phyloP scores from a whole-genome alignment of 345 rosid genomes.

The Rubroshorea leprosula region DNA sequence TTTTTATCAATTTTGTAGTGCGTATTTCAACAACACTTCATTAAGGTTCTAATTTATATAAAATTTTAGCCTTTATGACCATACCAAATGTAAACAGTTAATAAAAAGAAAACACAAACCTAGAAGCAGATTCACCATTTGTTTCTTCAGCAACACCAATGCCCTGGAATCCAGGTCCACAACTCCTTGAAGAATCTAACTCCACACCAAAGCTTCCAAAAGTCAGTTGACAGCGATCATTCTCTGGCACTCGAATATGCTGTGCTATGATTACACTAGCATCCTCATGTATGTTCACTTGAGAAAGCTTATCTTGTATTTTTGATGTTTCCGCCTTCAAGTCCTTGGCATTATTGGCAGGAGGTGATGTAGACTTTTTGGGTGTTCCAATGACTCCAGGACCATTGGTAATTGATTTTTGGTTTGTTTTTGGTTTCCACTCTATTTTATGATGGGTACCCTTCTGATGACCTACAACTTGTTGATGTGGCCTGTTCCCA shows the following conservation, averaged over 20 bases:
- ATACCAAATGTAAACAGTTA: slow-evolving; percentile 7
- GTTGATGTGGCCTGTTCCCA: slow-evolving; percentile 50
- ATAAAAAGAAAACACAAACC: slow-evolving; percentile 34
- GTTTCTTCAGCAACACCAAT: slow-evolving; percentile 39
- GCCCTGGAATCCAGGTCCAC: slow-evolving; percentile 32
- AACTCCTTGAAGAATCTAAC: slow-evolving; percentile 37
- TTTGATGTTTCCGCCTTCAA: slow-evolving; percentile 38
- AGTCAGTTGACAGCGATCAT: slow-evolving; percentile 63
- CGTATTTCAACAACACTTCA: no score
- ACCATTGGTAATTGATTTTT: slow-evolving; percentile 37
- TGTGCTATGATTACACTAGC: slow-evolving; percentile 83
- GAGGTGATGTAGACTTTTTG: slow-evolving; percentile 38
- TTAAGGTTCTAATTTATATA: no score
- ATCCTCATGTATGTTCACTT: slow-evolving; percentile 37
- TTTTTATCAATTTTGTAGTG: no score
- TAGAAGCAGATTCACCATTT: slow-evolving; percentile 41
- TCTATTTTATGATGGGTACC: slow-evolving; percentile 64
- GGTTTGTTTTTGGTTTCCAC: slow-evolving; percentile 83
- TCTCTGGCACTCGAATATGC: slow-evolving; percentile 77
- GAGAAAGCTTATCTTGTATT: slow-evolving; percentile 49
- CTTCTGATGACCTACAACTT: slow-evolving; percentile 52
- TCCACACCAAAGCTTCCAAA: slow-evolving; percentile 84
- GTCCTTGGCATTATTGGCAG: slow-evolving; percentile 39
- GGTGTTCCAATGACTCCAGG: slow-evolving; percentile 71
- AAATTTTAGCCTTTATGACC: neutral